These are phyloP conservation scores for Mortierella sp. DNA, from an alignment of 371 early-diverging fungal genomes.

Conservation along the genomic window DNA sequence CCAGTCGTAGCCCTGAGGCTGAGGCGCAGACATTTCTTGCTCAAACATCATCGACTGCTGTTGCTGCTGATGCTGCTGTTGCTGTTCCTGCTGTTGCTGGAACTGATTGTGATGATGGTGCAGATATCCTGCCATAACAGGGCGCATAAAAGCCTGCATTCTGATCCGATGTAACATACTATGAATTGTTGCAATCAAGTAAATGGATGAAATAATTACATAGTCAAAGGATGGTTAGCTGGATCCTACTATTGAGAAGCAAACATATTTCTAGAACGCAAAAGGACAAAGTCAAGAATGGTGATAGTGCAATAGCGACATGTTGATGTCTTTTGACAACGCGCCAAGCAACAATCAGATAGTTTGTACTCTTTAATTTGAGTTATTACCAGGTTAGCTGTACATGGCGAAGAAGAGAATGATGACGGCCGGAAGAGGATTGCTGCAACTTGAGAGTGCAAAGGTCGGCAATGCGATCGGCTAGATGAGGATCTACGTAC, in stretches of 20 bases:
- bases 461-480: constrained; percentile 28
- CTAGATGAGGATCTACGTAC: constrained; percentile 17
- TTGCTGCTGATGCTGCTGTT: constrained; percentile 18
- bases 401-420: constrained; percentile 32
- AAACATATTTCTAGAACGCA: too few relatives aligned
- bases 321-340: neutral
- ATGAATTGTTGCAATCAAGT: neutral
- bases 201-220: neutral
- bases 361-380: too few relatives aligned
- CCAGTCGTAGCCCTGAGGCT: constrained; percentile 37
- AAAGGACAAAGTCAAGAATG: too few relatives aligned
- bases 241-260: neutral
- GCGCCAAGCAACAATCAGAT: neutral
- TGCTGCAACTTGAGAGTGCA: constrained; percentile 38
- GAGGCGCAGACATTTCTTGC: constrained; percentile 15
- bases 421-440: constrained; percentile 33
- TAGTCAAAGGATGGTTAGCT: neutral
- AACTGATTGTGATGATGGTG: constrained; percentile 16
- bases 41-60: constrained; percentile 28
- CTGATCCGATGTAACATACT: constrained; percentile 50
- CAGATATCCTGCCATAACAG: constrained; percentile 19
- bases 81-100: constrained; percentile 13
- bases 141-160: constrained; percentile 39
- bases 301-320: too few relatives aligned
- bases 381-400: constrained; percentile 40